Evolutionary conservation across 805 yeast genomes (phyloP), one percentile per base, ranked within the genome.

Genomic region (Candida quercuum): DNA sequence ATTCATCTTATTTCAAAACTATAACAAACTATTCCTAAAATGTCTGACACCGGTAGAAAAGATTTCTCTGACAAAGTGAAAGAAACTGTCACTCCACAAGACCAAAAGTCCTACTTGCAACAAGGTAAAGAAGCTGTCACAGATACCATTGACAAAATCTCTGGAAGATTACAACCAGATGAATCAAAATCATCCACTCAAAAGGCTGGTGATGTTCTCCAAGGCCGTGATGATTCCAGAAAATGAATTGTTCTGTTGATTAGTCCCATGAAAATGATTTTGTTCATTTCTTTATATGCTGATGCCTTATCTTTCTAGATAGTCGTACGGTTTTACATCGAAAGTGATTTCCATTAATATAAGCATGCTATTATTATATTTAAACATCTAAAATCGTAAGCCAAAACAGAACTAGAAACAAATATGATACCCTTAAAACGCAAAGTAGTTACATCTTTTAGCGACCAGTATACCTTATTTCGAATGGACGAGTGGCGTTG

Each of bases 101-200:
- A 74, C 40, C 73, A 81, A 62, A 87, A 87, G 68, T 53, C 79
- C 27, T 62, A 66, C 54, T 60, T 66, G 37, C 81, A 84, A 55
- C 68, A 82, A 66, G 80, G 79, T 48, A 81, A 82, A 71, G 95
- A 87, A 66, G 41, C 59, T 22, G 76, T 73, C 45, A 77, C 93
- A 41, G 81, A 74, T 56, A 59, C 71, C n/a, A 72, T 69, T 52
- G 95, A 87, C 69, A 67, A 72, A 56, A 62, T 71, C 38, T 86
- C 81, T 40, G 69, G 72, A 34, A 61, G 69, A 38, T 60, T 69
- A 37, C 77, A 77, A 56, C 87, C 93, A 49, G 79, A 81, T 35
- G 62, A 63, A 39, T 69, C 78, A 52, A 86, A 86, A 72, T 79
- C 89, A 32, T 62, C 74, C 46, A 63, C 74, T 43, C 96, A 88